These are phyloP conservation scores for Tolypocladium sp. DNA, from an alignment of 2,329 filamentous ascomycete genomes.

Conservation along the genomic window DNA sequence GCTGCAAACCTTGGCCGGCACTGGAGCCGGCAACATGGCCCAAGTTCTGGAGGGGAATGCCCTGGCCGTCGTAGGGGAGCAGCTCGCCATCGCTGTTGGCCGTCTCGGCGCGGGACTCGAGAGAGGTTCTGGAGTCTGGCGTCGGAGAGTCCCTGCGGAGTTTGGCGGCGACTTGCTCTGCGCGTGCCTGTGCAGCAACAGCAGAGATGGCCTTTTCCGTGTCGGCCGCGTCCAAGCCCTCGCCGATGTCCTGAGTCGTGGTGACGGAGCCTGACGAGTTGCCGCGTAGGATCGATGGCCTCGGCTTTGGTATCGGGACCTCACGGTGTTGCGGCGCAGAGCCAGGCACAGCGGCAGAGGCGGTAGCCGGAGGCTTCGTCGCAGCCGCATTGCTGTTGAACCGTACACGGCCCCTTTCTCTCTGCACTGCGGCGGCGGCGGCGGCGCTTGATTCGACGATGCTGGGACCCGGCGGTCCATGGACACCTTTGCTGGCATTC, in stretches of 20 bases:
- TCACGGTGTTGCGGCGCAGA: not conserved
- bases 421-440: slow-evolving; percentile 15
- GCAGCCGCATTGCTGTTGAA: slow-evolving; percentile 36
- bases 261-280: slow-evolving; percentile 29
- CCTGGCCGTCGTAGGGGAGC: slow-evolving; percentile 10
- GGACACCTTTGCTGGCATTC: not conserved
- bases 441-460: not conserved
- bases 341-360: not conserved
- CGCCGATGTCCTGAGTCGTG: slow-evolving; percentile 13
- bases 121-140: slow-evolving; percentile 23
- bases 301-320: slow-evolving; percentile 15
- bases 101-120: slow-evolving; percentile 25
- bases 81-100: slow-evolving; percentile 17
- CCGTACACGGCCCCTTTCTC: slow-evolving; percentile 37
- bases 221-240: slow-evolving; percentile 13
- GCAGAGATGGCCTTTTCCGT: slow-evolving; percentile 21
- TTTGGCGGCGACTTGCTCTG: slow-evolving; percentile 30
- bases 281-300: slow-evolving; percentile 33
- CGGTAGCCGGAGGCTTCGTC: slow-evolving; percentile 14
- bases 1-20: not conserved
- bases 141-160: slow-evolving; percentile 25
- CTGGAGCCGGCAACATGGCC: not conserved
- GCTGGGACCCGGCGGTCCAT: too few relatives aligned
- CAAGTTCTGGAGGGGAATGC: slow-evolving; percentile 24
- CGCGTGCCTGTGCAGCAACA: slow-evolving; percentile 33